phyloP scores from a whole-genome alignment of 73 alveolate genomes.

The Diophrys sp. region DNA sequence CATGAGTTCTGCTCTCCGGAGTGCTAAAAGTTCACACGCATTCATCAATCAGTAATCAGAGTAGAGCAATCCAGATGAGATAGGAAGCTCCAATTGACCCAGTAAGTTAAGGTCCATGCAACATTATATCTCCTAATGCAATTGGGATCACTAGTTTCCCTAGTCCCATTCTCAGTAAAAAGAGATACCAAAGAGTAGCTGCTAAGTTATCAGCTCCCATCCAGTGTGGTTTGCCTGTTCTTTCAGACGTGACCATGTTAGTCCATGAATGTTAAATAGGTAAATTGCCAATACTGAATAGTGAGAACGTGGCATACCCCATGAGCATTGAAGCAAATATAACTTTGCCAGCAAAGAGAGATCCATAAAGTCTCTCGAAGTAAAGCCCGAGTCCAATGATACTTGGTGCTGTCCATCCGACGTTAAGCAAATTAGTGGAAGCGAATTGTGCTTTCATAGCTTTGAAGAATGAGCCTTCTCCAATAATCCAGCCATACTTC shows the following conservation, averaged over 20 bases:
- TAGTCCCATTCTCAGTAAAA: not conserved
- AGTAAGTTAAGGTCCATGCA: not conserved
- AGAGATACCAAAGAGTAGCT: not conserved
- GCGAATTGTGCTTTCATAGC: not conserved
- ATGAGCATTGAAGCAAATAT: not conserved
- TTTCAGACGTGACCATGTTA: too few relatives aligned
- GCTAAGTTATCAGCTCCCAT: not conserved
- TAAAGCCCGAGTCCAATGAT: not conserved
- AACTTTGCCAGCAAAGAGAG: not conserved
- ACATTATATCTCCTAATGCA: not conserved
- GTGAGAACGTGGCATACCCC: not conserved
- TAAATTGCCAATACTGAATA: not conserved
- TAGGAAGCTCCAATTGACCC: constrained; percentile 6
- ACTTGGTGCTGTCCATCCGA: not conserved
- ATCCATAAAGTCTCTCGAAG: not conserved
- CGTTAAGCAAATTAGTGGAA: not conserved
- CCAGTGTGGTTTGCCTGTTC: too few relatives aligned
- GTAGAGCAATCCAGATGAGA: too few relatives aligned
- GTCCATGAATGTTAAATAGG: too few relatives aligned
- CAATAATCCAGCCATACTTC: not conserved
- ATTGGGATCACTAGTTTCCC: not conserved
- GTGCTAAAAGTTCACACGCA: too few relatives aligned
- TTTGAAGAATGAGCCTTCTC: not conserved
- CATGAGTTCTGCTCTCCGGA: too few relatives aligned
- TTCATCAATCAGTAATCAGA: too few relatives aligned